phyloP scores from a whole-genome alignment of 2,329 filamentous ascomycete genomes.

The Nemania diffusa region DNA sequence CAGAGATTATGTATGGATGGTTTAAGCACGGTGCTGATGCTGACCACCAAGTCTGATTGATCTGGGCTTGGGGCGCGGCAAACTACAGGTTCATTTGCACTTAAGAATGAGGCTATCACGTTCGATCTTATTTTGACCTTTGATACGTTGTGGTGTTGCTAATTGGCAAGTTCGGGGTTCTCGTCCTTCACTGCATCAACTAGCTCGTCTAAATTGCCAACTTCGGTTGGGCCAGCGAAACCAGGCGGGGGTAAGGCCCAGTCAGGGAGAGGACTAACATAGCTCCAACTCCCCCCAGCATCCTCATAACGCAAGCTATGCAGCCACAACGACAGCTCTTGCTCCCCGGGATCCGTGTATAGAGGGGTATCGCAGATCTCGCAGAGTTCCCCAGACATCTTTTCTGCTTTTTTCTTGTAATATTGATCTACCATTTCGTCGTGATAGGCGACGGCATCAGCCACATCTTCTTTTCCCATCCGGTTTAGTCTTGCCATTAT shows the following conservation, averaged over 20 bases:
- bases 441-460: slow-evolving; percentile 91
- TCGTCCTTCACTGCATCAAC: slow-evolving; percentile 64
- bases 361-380: slow-evolving; percentile 85
- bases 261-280: slow-evolving; percentile 81
- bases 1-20: slow-evolving; percentile 25
- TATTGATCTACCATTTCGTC: slow-evolving; percentile 93
- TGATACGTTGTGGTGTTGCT: slow-evolving; percentile 41
- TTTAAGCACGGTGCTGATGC: slow-evolving; percentile 5
- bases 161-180: slow-evolving; percentile 51
- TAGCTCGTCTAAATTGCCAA: slow-evolving; percentile 69
- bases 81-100: slow-evolving; percentile 10
- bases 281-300: slow-evolving; percentile 83
- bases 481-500: slow-evolving; percentile 84
- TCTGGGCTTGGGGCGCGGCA: slow-evolving; percentile 18
- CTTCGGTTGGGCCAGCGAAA: slow-evolving; percentile 74
- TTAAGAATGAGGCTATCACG: background rate
- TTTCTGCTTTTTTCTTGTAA: slow-evolving; percentile 90
- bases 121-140: slow-evolving; percentile 5
- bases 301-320: slow-evolving; percentile 93
- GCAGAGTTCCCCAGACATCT: slow-evolving; percentile 87
- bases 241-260: slow-evolving; percentile 89
- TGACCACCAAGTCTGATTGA: slow-evolving; percentile 21
- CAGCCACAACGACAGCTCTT: slow-evolving; percentile 93
- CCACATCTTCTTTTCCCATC: slow-evolving; percentile 95
- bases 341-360: slow-evolving; percentile 89